Evolutionary conservation across 2,329 filamentous ascomycete species (phyloP), one percentile per base, ranked within the genome.

Genomic region (Diaporthe citrichinensis): DNA sequence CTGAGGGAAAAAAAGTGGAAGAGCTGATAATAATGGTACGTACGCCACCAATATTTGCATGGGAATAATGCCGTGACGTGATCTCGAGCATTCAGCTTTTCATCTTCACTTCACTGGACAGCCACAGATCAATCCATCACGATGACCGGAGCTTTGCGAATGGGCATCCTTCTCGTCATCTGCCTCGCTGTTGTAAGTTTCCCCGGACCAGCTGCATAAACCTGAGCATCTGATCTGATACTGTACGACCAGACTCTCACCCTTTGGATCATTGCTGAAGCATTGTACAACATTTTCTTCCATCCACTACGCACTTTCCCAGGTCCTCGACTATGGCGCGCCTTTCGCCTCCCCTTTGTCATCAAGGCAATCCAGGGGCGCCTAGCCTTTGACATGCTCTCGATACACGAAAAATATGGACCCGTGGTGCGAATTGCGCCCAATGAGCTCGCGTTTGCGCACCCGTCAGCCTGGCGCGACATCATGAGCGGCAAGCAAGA

Each of bases 351-450:
- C 39, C 72, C 72, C 14, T 74, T 71, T 9, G 41, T 71, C 36
- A 41, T 46, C 17, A 55, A 49, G 28, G 28, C 72, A 8, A 15
- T 69, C n/a, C 58, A 67, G 12, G 76, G 79, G 59, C 67, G 68
- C n/a, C 41, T 71, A 39, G 49, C 73, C 20, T 73, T 75, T 23
- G 55, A 74, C 34, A 75, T 78, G 39, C 73, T 76, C 41, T 68
- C 76, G 2, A 78, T 84, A 25, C 84, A 85, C 77, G 76, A 81
- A 23, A 77, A 80, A 53, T 85, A 85, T 73, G 86, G 86, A 23
- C 79, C 80, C 3, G 81, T 87, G 3, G 85, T 87, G 17, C 83
- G 86, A 7, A 75, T 85, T 36, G 79, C 82, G 4, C 85, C 85
- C 3, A 80, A 84, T 49, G 83, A 86, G 72, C 80, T 87, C 15